Percentiles rank a stretch among this genome's conserved stretches.
phyloP scores from a whole-genome alignment of 1,284 basidiomycete species.

The Rhodotorula sp. region DNA sequence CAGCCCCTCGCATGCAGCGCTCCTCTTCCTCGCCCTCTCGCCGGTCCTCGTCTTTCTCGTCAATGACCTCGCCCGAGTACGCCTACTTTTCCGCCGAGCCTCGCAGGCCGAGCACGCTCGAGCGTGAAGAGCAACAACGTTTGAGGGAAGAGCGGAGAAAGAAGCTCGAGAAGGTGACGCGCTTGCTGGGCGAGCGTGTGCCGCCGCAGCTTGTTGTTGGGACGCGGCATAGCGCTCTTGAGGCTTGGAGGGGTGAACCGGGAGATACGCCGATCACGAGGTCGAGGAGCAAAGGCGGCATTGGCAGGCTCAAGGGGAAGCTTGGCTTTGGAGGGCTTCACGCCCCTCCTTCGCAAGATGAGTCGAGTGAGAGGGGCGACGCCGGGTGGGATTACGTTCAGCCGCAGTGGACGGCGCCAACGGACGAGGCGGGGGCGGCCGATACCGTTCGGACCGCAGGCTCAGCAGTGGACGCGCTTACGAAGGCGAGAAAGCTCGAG shows the following conservation, averaged over 20 bases:
- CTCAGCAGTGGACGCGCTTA: slow-evolving; percentile 14
- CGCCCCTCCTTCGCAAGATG: no score
- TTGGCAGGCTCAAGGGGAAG: background rate
- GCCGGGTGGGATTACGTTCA: slow-evolving; percentile 8
- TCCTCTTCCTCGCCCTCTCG: slow-evolving; percentile 13
- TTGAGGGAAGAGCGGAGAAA: slow-evolving; percentile 8
- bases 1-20: slow-evolving; percentile 2
- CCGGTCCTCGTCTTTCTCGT: slow-evolving; percentile 5
- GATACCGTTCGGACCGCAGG: background rate
- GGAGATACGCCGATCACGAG: background rate
- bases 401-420: background rate
- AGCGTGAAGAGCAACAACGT: background rate
- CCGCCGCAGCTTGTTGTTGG: slow-evolving; percentile 18
- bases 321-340: background rate
- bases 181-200: slow-evolving; percentile 30
- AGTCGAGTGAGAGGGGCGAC: background rate
- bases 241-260: background rate
- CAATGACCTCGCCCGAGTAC: background rate
- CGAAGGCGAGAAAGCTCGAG: slow-evolving; percentile 36
- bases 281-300: background rate
- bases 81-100: slow-evolving; percentile 1
- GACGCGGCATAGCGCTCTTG: background rate
- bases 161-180: slow-evolving; percentile 29
- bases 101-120: background rate
- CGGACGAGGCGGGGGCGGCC: background rate